These are phyloP conservation scores for Russula emetica DNA, from an alignment of 768 basidiomycete genomes.

Conservation along the genomic window DNA sequence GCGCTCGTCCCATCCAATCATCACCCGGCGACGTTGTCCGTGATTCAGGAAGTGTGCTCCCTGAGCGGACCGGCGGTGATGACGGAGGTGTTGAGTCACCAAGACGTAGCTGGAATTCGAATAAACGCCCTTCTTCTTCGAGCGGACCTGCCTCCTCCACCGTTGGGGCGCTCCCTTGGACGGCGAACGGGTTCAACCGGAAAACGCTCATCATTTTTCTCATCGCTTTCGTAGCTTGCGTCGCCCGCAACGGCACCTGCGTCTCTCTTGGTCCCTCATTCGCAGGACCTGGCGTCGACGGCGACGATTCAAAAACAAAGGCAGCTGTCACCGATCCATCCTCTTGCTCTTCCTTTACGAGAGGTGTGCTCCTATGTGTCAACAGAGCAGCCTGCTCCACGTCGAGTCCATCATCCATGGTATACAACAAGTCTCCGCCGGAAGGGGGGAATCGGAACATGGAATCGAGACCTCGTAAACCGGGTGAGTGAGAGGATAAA, in stretches of 20 bases:
- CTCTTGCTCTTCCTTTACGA: conserved; percentile 27
- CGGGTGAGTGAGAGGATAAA: conserved; percentile 17
- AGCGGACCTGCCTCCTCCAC: conserved; percentile 27
- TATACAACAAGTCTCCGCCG: conserved; percentile 18
- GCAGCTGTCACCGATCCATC: conserved; percentile 18
- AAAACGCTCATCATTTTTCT: conserved; percentile 74
- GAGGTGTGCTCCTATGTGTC: conserved; percentile 12
- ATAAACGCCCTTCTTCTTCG: conserved; percentile 26
- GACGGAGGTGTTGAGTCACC: conserved; percentile 22
- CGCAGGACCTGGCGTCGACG: conserved; percentile 20
- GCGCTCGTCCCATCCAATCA: conserved; percentile 24
- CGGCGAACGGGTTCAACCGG: conserved; percentile 69
- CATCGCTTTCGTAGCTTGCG: conserved; percentile 67
- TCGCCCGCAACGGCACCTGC: conserved; percentile 67
- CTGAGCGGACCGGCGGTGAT: conserved; percentile 20
- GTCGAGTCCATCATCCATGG: conserved; percentile 22
- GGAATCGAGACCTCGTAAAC: conserved; percentile 21
- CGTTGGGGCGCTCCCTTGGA: conserved; percentile 30
- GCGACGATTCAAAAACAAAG: conserved; percentile 27
- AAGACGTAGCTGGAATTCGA: conserved; percentile 28
- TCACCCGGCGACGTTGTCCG: conserved; percentile 15
- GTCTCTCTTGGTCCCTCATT: conserved; percentile 23
- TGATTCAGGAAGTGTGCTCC: conserved; percentile 22
- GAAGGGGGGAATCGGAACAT: conserved; percentile 22
- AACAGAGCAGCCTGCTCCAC: conserved; percentile 16